Evolutionary conservation across 1,139 yeast species (phyloP), one percentile per base, ranked within the genome.

Genomic region (Saccharomyces hybrid): DNA sequence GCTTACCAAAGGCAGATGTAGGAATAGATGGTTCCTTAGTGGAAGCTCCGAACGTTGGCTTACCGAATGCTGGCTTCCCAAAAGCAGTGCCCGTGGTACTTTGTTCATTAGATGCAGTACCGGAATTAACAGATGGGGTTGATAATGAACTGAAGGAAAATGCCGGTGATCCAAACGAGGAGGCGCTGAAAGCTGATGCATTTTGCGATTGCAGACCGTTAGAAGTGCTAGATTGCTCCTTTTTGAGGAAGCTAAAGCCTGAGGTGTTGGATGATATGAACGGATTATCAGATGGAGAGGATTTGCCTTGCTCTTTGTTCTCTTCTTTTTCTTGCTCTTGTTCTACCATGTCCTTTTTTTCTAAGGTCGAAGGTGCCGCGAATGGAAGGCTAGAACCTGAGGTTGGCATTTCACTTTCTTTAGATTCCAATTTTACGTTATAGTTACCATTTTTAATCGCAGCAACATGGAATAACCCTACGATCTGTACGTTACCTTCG

Each of bases 401-500:
- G 42, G 9, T 1, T 8, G 42, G 16, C 11, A 8, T 34, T 2
- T 34, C 42, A 34, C 16, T 7, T 34, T 7, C 42, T 34, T 14
- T 2, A 34, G 12, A 34, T 5, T 34, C 42, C 2, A 50, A 48
- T 1, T 56, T 54, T 8, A 66, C 54, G 32, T 62, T 60, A 54
- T 70, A 69, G 1, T 63, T 61, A 0, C 67, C 67, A 5, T 71
- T 60, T 52, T 77, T 75, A 14, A 83, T 70, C 1, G 78, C 83
- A 2, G 69, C 61, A 14, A 77, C 71, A 58, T 82, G 80, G 64
- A 81, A 82, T 1, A 88, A 64, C 72, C 87, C 80, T 88, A 93
- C 86, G 2, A 80, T 76, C 50, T 81, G 69, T 31, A 88, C 67
- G 21, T 70, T 72, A 31, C 95, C 96, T 55, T 79, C 79, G 61